A percentile compares a stretch with the other conserved stretches of the same genome.
Conservation (phyloP, 78 protist genomes). For the Guillardia theta region DNA sequence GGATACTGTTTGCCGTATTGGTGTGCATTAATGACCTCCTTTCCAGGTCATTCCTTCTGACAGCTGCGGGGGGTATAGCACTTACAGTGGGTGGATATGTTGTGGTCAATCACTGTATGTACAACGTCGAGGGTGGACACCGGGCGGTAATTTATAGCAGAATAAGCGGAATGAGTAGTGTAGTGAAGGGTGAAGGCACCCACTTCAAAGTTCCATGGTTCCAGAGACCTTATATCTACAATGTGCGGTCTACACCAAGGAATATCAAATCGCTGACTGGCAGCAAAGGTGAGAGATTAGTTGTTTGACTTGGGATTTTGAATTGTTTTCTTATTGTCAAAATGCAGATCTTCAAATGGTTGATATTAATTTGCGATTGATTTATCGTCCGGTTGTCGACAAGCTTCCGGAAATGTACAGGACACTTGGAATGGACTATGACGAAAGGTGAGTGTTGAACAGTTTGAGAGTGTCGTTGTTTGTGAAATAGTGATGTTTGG, state of each 20-base stretch:
- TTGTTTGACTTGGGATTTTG: not conserved
- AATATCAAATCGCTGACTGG: slow-evolving; percentile 85
- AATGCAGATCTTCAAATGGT: slow-evolving; percentile 88
- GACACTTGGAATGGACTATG: slow-evolving; percentile 85
- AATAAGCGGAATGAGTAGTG: not conserved
- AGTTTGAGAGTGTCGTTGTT: not conserved
- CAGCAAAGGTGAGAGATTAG: slow-evolving; percentile 63
- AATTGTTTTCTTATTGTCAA: not conserved
- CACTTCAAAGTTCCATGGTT: not conserved
- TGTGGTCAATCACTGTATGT: not conserved
- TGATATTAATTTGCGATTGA: slow-evolving; percentile 78
- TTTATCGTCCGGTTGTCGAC: not conserved
- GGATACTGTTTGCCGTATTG: too few relatives aligned
- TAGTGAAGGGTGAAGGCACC: not conserved
- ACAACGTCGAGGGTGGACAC: not conserved
- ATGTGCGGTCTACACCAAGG: slow-evolving; percentile 78
- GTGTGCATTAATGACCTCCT: too few relatives aligned
- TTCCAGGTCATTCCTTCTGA: too few relatives aligned
- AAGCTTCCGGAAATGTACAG: slow-evolving; percentile 75
- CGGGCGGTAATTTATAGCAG: not conserved
- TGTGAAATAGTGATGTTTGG: not conserved
- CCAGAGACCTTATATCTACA: slow-evolving; percentile 63
- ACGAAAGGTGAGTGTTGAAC: slow-evolving; percentile 75
- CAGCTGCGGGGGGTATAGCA: too few relatives aligned
- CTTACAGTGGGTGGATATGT: not conserved